Conservation (phyloP, 2,329 filamentous ascomycete genomes). For the Cercospora brassicicola region DNA sequence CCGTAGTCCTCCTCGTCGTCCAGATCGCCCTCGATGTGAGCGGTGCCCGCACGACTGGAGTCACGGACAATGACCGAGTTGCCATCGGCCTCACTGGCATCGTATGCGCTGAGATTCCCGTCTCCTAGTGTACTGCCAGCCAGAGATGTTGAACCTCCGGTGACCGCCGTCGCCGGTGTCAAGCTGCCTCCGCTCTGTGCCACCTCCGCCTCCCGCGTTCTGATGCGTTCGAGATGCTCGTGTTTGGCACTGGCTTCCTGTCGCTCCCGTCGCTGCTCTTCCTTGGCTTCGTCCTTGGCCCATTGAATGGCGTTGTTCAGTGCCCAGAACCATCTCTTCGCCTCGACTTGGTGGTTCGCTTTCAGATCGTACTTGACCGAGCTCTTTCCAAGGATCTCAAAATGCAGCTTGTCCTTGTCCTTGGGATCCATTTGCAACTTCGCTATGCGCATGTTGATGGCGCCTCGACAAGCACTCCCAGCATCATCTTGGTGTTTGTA, state of each 20-base stretch:
- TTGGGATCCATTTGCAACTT: conserved; percentile 92
- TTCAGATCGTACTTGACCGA: conserved; percentile 98
- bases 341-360: conserved; percentile 96
- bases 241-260: conserved; percentile 78
- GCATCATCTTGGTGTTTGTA: conserved; percentile 99
- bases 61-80: conserved; percentile 47
- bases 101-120: conserved; percentile 58
- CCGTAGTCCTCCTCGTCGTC: conserved; percentile 72
- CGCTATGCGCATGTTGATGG: conserved; percentile 98
- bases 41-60: conserved; percentile 53
- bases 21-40: conserved; percentile 57
- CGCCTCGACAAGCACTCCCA: conserved; percentile 90
- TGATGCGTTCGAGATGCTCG: conserved; percentile 62
- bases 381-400: conserved; percentile 96
- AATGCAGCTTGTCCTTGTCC: conserved; percentile 97
- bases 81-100: conserved; percentile 58
- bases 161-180: conserved; percentile 47
- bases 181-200: conserved; percentile 29
- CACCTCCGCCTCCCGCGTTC: conserved; percentile 33
- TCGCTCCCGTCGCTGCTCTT: conserved; percentile 76
- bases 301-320: conserved; percentile 98
- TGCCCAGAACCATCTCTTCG: conserved; percentile 98
- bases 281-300: conserved; percentile 93
- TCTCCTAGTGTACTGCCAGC: conserved; percentile 54
- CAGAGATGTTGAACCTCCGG: conserved; percentile 40